These are phyloP conservation scores for Mrakia blollopis DNA, from an alignment of 768 basidiomycete species.

Conservation along the genomic window DNA sequence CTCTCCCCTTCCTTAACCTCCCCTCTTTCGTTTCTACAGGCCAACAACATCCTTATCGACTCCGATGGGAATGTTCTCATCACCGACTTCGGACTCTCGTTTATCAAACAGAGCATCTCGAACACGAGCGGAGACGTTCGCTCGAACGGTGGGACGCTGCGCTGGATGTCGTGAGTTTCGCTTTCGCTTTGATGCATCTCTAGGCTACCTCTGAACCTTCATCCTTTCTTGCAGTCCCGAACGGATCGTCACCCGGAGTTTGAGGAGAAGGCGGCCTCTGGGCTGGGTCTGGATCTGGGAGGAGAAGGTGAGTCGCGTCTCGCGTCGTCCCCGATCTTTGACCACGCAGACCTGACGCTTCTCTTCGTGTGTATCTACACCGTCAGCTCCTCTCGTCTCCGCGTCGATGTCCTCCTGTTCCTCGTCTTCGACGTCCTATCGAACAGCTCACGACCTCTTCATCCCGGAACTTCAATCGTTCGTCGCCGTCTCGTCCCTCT, in stretches of 20 bases:
- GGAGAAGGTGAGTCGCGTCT: neutral
- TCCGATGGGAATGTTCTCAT: constrained; percentile 64
- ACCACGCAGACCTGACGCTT: neutral
- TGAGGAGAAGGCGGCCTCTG: neutral
- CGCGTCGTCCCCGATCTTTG: too few species aligned
- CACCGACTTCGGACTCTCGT: constrained; percentile 76
- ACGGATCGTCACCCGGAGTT: constrained; percentile 30
- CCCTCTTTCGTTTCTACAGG: constrained; percentile 45
- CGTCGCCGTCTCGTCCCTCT: neutral
- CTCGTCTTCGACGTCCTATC: neutral
- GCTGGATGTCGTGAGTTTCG: constrained; percentile 52
- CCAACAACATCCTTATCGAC: constrained; percentile 70
- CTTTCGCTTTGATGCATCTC: too few species aligned
- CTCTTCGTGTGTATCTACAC: neutral
- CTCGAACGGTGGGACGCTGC: constrained; percentile 55
- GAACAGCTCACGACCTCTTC: neutral
- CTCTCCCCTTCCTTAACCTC: neutral
- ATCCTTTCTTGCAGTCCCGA: neutral
- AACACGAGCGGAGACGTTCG: constrained; percentile 53
- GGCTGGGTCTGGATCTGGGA: neutral
- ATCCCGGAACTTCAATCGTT: neutral
- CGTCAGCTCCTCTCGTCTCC: neutral
- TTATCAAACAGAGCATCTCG: constrained; percentile 68
- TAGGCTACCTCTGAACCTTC: neutral
- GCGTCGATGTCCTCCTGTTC: neutral